Conservation (phyloP, 1,284 basidiomycete species). For the Anthracocystis walkeri region DNA sequence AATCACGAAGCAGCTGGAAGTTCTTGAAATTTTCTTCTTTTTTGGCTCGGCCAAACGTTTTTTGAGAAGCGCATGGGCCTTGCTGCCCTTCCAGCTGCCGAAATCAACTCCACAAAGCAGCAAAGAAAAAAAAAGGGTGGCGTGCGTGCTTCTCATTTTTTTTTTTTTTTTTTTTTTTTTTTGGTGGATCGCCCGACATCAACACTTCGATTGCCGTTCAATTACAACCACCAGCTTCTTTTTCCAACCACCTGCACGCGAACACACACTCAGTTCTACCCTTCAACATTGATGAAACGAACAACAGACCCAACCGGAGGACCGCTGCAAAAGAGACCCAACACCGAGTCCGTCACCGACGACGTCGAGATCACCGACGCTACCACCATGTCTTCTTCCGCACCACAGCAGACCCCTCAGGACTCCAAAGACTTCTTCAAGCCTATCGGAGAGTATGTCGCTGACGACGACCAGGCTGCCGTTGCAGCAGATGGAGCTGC, state of each 20-base stretch:
- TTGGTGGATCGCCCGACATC: conserved; percentile 5
- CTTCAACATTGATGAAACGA: conserved; percentile 45
- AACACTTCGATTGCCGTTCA: not conserved
- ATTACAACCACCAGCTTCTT: no score
- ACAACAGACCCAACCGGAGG: conserved; percentile 35
- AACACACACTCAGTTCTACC: not conserved
- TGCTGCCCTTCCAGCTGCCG: no score
- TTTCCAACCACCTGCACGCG: not conserved
- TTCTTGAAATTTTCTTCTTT: not conserved
- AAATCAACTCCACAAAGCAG: conserved; percentile 1
- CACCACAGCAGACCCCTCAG: conserved; percentile 9
- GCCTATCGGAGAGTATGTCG: conserved; percentile 58
- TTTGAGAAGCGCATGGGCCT: not conserved
- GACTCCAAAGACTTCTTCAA: conserved; percentile 56
- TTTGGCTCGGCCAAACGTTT: not conserved
- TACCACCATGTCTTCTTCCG: conserved; percentile 34
- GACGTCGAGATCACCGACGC: conserved; percentile 42
- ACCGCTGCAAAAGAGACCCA: conserved; percentile 46
- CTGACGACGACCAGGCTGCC: conserved; percentile 18
- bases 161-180: not conserved
- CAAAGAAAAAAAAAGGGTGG: not conserved
- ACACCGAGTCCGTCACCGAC: conserved; percentile 25
- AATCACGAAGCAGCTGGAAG: conserved; percentile 4
- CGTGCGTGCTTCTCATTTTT: not conserved
- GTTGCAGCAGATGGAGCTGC: conserved; percentile 1